Percentiles rank a stretch among this genome's conserved stretches.
Conservation (phyloP, 768 basidiomycete genomes). For the Mrakia frigida region DNA sequence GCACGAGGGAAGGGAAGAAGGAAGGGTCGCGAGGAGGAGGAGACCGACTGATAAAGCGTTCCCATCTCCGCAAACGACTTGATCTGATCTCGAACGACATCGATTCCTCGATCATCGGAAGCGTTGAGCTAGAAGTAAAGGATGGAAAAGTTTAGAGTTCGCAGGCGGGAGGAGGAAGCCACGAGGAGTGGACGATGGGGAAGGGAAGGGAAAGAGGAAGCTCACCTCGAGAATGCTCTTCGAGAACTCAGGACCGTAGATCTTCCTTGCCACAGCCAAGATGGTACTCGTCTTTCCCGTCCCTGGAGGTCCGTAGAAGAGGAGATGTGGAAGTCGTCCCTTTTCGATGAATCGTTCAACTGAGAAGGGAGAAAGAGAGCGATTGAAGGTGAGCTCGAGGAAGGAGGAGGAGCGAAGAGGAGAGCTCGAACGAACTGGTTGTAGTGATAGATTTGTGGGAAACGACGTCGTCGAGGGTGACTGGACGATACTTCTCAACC, state of each 20-base stretch:
- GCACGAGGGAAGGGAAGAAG: background rate
- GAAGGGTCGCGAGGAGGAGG: background rate
- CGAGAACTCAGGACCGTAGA: constrained; percentile 78
- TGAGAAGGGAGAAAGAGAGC: constrained; percentile 42
- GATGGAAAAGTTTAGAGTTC: background rate
- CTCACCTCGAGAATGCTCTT: constrained; percentile 91
- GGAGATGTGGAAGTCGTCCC: constrained; percentile 84
- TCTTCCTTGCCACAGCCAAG: constrained; percentile 84
- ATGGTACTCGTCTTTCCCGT: constrained; percentile 99
- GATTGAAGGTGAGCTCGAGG: constrained; percentile 18
- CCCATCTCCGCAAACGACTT: constrained; percentile 77
- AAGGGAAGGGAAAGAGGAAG: background rate
- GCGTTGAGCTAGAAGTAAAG: constrained; percentile 69
- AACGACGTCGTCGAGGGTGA: constrained; percentile 85
- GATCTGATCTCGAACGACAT: constrained; percentile 97
- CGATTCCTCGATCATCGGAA: constrained; percentile 96
- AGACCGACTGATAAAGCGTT: constrained; percentile 5
- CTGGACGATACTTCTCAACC: constrained; percentile 97
- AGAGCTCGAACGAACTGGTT: constrained; percentile 72
- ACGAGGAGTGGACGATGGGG: background rate
- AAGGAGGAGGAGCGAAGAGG: background rate
- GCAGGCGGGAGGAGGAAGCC: too few species aligned
- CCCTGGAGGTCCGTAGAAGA: constrained; percentile 94
- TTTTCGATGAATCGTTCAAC: constrained; percentile 96
- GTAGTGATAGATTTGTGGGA: constrained; percentile 92